These are phyloP conservation scores for Hygrophila difformis DNA, from an alignment of 257 asterid species.

Conservation along the genomic window DNA sequence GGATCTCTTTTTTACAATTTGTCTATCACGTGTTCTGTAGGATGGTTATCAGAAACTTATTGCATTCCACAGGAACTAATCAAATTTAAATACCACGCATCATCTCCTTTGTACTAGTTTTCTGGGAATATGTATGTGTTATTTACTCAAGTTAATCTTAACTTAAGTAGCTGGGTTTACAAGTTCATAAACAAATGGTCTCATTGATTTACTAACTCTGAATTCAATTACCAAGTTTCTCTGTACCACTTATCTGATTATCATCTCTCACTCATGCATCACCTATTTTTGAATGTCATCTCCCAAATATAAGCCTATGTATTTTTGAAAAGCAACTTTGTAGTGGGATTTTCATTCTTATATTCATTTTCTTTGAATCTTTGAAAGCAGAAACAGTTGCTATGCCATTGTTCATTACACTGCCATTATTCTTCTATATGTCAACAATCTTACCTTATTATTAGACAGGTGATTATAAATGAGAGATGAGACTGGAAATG, in stretches of 20 bases:
- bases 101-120: too few relatives aligned
- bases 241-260: not conserved
- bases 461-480: not conserved
- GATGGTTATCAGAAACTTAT: not conserved
- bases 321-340: too few relatives aligned
- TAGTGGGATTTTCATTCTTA: not conserved
- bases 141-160: too few relatives aligned
- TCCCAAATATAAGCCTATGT: too few relatives aligned
- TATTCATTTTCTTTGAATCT: not conserved
- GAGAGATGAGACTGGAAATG: not conserved
- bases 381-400: not conserved
- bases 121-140: too few relatives aligned
- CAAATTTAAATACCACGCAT: too few relatives aligned
- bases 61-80: too few relatives aligned
- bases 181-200: too few relatives aligned
- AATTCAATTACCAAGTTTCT: not conserved
- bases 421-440: not conserved
- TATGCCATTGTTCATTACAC: not conserved
- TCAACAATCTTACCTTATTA: slow-evolving; percentile 6
- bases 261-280: slow-evolving; percentile 1
- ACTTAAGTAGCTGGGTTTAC: too few relatives aligned
- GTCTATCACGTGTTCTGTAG: slow-evolving; percentile 7
- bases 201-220: slow-evolving; percentile 4
- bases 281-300: slow-evolving; percentile 3
- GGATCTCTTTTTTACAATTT: not conserved